Evolutionary conservation across 208 protist species (phyloP).

Genomic region (Leishmania turanica): DNA sequence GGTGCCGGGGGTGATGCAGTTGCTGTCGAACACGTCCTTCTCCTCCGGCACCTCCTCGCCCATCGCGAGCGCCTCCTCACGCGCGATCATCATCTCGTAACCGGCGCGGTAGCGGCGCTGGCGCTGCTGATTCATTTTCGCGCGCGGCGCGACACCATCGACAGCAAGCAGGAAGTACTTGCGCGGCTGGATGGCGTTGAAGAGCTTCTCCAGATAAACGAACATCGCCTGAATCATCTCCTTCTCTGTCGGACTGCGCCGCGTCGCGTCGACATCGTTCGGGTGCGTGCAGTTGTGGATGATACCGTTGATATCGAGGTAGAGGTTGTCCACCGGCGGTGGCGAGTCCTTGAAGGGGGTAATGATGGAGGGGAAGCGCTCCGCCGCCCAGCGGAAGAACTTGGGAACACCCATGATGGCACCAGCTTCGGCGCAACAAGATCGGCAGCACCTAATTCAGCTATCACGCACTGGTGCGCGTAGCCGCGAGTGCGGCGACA

Average conservation of each 20-base stretch:
- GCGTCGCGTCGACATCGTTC: slow-evolving; percentile 90
- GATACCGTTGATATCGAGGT: slow-evolving; percentile 99
- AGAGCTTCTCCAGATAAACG: slow-evolving; percentile 97
- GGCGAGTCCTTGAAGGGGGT: slow-evolving; percentile 88
- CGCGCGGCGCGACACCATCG: slow-evolving; percentile 98
- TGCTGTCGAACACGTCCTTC: slow-evolving; percentile 95
- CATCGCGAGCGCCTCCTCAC: slow-evolving; percentile 60
- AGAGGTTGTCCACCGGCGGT: slow-evolving; percentile 98
- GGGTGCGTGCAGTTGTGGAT: slow-evolving; percentile 99
- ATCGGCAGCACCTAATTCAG: neutral
- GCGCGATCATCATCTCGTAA: slow-evolving; percentile 89
- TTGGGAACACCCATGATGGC: slow-evolving; percentile 93
- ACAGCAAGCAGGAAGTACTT: slow-evolving; percentile 98
- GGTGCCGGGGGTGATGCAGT: slow-evolving; percentile 98
- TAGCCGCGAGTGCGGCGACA: neutral
- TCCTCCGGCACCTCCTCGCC: slow-evolving; percentile 85
- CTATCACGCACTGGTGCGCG: neutral
- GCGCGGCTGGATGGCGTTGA: slow-evolving; percentile 94
- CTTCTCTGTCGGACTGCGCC: slow-evolving; percentile 90
- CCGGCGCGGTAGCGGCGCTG: slow-evolving; percentile 93
- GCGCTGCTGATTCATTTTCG: slow-evolving; percentile 99
- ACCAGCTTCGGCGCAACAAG: neutral
- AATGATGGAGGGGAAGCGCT: slow-evolving; percentile 96
- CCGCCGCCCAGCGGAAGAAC: slow-evolving; percentile 98
- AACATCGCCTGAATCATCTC: slow-evolving; percentile 97